Percentiles rank a stretch among this genome's conserved stretches.
Evolutionary conservation across 2,329 filamentous ascomycete genomes (phyloP).

Genomic region (Leptographium radiaticola): DNA sequence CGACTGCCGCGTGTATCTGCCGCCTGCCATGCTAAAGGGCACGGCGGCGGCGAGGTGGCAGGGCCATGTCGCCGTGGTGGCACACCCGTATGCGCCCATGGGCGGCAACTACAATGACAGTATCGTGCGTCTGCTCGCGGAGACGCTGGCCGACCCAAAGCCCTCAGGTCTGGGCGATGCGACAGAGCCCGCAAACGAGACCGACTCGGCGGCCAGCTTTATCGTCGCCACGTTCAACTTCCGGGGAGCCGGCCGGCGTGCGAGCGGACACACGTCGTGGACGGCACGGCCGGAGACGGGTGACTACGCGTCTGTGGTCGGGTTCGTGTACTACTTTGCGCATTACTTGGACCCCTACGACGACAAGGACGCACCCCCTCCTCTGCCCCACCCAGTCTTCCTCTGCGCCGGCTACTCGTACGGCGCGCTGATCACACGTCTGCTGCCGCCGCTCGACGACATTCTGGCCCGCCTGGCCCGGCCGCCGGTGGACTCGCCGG

Average conservation of each 20-base stretch:
- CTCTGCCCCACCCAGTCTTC: constrained; percentile 19
- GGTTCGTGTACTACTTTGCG: constrained; percentile 65
- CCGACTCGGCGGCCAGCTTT: constrained; percentile 38
- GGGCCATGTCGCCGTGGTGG: constrained; percentile 50
- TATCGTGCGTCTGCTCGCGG: constrained; percentile 54
- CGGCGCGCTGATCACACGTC: constrained; percentile 67
- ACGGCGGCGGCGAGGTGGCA: constrained; percentile 24
- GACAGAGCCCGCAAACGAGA: background rate
- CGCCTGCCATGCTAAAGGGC: constrained; percentile 27
- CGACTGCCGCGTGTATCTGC: constrained; percentile 74
- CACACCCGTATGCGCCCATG: constrained; percentile 82
- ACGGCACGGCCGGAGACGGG: constrained; percentile 65
- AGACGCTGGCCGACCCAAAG: constrained; percentile 42
- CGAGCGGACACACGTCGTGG: constrained; percentile 66
- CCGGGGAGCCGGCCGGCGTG: constrained; percentile 37
- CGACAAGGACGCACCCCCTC: background rate
- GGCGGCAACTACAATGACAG: constrained; percentile 78
- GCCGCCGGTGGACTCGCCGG: constrained; percentile 39
- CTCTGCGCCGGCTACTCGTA: constrained; percentile 75
- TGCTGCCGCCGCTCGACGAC: constrained; percentile 48
- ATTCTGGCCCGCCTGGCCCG: constrained; percentile 48
- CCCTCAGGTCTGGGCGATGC: background rate
- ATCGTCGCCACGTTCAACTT: constrained; percentile 88
- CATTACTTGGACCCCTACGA: constrained; percentile 38
- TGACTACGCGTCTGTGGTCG: constrained; percentile 75